Conservation (phyloP, 2,329 filamentous ascomycete species). For the Metarhizium anisopliae region DNA sequence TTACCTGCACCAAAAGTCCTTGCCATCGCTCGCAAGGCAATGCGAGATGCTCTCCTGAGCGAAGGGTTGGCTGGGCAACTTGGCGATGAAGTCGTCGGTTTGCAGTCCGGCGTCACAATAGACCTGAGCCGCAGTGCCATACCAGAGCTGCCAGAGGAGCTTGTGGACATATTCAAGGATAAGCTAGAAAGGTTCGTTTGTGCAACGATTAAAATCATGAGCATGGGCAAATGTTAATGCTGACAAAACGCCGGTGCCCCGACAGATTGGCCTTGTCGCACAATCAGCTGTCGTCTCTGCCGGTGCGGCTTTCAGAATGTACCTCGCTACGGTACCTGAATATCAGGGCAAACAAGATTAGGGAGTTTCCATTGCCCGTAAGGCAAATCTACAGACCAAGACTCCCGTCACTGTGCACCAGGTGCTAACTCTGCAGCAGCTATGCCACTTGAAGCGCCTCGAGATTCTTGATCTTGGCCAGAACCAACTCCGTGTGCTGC, state of each 20-base stretch:
- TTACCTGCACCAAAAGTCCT: constrained; percentile 40
- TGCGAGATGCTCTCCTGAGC: constrained; percentile 57
- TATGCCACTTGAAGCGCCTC: constrained; percentile 76
- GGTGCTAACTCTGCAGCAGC: constrained; percentile 38
- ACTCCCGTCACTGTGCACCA: not conserved
- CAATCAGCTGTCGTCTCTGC: constrained; percentile 62
- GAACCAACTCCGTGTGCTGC: constrained; percentile 72
- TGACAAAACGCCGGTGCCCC: not conserved
- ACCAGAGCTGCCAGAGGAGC: constrained; percentile 60
- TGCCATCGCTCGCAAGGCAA: constrained; percentile 54
- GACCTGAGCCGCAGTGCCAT: constrained; percentile 71
- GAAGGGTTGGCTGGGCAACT: constrained; percentile 55
- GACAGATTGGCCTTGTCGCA: constrained; percentile 67
- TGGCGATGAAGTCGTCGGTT: constrained; percentile 46
- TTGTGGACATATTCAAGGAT: constrained; percentile 65
- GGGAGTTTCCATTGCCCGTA: constrained; percentile 50
- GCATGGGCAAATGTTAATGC: not conserved
- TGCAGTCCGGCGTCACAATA: constrained; percentile 66
- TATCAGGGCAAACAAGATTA: constrained; percentile 66
- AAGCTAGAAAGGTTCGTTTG: constrained; percentile 58
- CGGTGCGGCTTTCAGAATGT: constrained; percentile 64
- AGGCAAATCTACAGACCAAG: constrained; percentile 11
- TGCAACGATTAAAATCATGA: not conserved
- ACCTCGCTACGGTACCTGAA: constrained; percentile 72
- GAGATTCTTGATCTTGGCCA: constrained; percentile 90